Percentiles rank a stretch among this genome's conserved stretches.
These are phyloP conservation scores for Nakazawaea pomicola DNA, from an alignment of 805 yeast species.

Conservation along the genomic window DNA sequence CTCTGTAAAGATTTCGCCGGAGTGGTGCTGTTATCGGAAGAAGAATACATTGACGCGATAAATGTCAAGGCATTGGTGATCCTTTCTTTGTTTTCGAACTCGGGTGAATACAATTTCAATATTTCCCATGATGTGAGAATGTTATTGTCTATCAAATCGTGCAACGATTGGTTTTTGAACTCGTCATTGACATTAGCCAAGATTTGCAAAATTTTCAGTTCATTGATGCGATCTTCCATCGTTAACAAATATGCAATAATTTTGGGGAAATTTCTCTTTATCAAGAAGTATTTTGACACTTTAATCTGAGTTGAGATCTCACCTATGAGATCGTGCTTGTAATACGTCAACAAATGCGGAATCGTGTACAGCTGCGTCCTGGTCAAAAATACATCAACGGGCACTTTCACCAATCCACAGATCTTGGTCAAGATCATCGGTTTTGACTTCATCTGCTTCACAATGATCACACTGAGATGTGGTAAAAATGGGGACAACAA, in stretches of 20 bases:
- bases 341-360: slow-evolving; percentile 68
- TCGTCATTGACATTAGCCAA: slow-evolving; percentile 49
- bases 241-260: slow-evolving; percentile 57
- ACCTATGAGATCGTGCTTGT: slow-evolving; percentile 56
- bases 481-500: slow-evolving; percentile 77
- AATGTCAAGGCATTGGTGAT: slow-evolving; percentile 37
- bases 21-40: too few species aligned
- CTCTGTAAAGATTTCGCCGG: slow-evolving; percentile 28
- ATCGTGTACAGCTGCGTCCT: slow-evolving; percentile 71
- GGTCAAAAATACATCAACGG: slow-evolving; percentile 54
- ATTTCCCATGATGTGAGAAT: slow-evolving; percentile 41
- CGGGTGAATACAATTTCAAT: slow-evolving; percentile 35
- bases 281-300: slow-evolving; percentile 40
- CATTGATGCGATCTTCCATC: slow-evolving; percentile 42
- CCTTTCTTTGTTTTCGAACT: slow-evolving; percentile 20
- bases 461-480: slow-evolving; percentile 57
- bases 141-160: slow-evolving; percentile 31
- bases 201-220: slow-evolving; percentile 44
- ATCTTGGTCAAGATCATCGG: slow-evolving; percentile 53
- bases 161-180: slow-evolving; percentile 26
- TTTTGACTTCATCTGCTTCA: slow-evolving; percentile 44
- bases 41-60: slow-evolving; percentile 19
- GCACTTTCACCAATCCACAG: slow-evolving; percentile 60
- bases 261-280: slow-evolving; percentile 42
- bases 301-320: slow-evolving; percentile 53